Conservation (phyloP, 176 grass and related monocot species). For the Lolium multiflorum region DNA sequence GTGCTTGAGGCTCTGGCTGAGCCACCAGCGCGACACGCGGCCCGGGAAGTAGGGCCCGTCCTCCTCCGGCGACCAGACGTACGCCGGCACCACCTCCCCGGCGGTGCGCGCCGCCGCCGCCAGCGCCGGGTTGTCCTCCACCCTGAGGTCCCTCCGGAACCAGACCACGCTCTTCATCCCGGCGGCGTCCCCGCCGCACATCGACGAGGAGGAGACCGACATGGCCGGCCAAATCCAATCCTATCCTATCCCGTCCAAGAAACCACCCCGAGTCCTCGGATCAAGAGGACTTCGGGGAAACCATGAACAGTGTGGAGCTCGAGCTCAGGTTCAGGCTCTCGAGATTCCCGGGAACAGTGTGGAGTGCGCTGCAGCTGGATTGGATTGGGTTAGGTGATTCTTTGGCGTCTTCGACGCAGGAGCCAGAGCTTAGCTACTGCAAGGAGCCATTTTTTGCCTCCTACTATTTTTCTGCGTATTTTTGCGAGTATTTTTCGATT, state of each 20-base stretch:
- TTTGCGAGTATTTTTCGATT: conserved; percentile 18
- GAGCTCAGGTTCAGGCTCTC: background rate
- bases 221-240: conserved; percentile 28
- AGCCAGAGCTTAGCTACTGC: background rate
- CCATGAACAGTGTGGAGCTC: conserved; percentile 18
- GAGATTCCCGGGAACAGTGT: conserved; percentile 35
- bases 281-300: conserved; percentile 21
- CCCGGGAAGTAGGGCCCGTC: conserved; percentile 75
- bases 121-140: conserved; percentile 87
- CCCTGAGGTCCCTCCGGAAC: conserved; percentile 87
- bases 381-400: conserved; percentile 22
- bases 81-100: conserved; percentile 75
- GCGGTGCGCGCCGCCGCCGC: conserved; percentile 60
- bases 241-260: conserved; percentile 28
- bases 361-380: background rate
- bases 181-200: conserved; percentile 46
- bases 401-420: conserved; percentile 4
- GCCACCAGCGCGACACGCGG: conserved; percentile 89
- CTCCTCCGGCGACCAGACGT: conserved; percentile 89
- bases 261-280: conserved; percentile 25
- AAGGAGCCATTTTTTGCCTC: background rate
- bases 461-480: conserved; percentile 3
- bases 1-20: conserved; percentile 77
- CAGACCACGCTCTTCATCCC: conserved; percentile 70
- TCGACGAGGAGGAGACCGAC: conserved; percentile 48